Evolutionary conservation across 192 early-diverging fungal genomes (phyloP).

Genomic region (Backusella macrospora): DNA sequence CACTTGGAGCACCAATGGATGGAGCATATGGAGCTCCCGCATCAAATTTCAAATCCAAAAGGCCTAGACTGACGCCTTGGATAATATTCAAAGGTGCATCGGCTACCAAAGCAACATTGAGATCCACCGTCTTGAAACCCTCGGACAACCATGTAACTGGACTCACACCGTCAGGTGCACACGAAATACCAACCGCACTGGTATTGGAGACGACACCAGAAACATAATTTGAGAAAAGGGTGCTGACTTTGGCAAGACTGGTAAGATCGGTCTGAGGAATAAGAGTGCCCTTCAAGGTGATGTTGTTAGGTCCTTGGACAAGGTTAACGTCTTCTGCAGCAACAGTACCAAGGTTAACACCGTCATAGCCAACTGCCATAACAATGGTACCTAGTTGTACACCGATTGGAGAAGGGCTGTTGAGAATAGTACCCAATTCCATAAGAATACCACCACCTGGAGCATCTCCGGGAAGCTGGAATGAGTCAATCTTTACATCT

Average conservation of each 20-base stretch:
- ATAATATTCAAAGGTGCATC: slow-evolving; percentile 52
- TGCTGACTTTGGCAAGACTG: slow-evolving; percentile 47
- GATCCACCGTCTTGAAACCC: slow-evolving; percentile 51
- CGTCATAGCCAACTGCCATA: slow-evolving; percentile 50
- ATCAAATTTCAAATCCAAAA: slow-evolving; percentile 58
- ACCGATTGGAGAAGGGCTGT: slow-evolving; percentile 57
- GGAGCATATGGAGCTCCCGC: slow-evolving; percentile 51
- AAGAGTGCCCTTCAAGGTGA: slow-evolving; percentile 54
- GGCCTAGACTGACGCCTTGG: slow-evolving; percentile 50
- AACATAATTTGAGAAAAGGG: slow-evolving; percentile 57
- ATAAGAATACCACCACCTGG: slow-evolving; percentile 59
- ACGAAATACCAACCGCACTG: slow-evolving; percentile 51
- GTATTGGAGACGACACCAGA: slow-evolving; percentile 48
- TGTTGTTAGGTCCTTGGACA: slow-evolving; percentile 39
- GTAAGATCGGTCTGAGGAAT: slow-evolving; percentile 48
- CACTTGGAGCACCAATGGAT: slow-evolving; percentile 42
- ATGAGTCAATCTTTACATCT: slow-evolving; percentile 50
- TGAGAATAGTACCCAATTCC: slow-evolving; percentile 50
- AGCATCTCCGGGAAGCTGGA: slow-evolving; percentile 56
- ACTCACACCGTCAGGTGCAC: slow-evolving; percentile 51
- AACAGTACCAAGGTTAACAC: slow-evolving; percentile 53
- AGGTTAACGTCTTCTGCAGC: slow-evolving; percentile 47
- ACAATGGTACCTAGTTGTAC: slow-evolving; percentile 58
- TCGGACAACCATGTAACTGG: slow-evolving; percentile 50
- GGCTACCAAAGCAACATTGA: slow-evolving; percentile 51